Evolutionary conservation across 177 flowering plant species (phyloP), one percentile per base, ranked within the genome.

Genomic region (Vitis hybrid): DNA sequence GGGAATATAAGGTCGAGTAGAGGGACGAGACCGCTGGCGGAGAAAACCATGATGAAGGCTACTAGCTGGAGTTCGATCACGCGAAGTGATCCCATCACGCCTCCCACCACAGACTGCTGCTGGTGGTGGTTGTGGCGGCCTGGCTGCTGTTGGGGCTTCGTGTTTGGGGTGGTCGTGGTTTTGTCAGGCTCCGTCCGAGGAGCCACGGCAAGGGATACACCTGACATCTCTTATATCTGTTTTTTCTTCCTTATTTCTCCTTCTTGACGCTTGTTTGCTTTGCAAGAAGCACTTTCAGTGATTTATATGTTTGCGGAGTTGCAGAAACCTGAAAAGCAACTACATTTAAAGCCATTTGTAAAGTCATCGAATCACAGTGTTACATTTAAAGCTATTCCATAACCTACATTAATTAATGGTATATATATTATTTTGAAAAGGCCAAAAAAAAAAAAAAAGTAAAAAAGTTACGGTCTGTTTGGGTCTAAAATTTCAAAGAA

Each of bases 1-100:
- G 99, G 99, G 81, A 87, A 95, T 4, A 79, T 51, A 14, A 95
- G 78, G 79, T 95, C 98, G 27, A 89, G 59, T 50, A 95, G 77
- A 2, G 99, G 94, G 66, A 95, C 97, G 3, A 95, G 90, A 5
- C 99, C 99, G 60, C 97, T 95, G 0, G 78, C 91, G 1, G 98
- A 95, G 83, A 94, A 91, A 2, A 94, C 97, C 92, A 92, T 87
- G 14, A 94, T 91, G 87, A 94, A 94, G 15, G 94, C 97, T 6
- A 95, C 98, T 10, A 95, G 84, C 71, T 95, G 99, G 11, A 95
- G 89, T 49, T 95, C 99, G 18, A 92, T 91, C 1, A 92, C 89
- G 1, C 94, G 90, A 35, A 95, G 80, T 0, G 99, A 92, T 0
- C 97, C 94, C 97, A 95, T 91, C 19, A 91, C 75, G 1, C 90